A percentile compares a stretch with the other conserved stretches of the same genome.
Conservation (phyloP, 164 flowering plant genomes). For the Piper betle region DNA sequence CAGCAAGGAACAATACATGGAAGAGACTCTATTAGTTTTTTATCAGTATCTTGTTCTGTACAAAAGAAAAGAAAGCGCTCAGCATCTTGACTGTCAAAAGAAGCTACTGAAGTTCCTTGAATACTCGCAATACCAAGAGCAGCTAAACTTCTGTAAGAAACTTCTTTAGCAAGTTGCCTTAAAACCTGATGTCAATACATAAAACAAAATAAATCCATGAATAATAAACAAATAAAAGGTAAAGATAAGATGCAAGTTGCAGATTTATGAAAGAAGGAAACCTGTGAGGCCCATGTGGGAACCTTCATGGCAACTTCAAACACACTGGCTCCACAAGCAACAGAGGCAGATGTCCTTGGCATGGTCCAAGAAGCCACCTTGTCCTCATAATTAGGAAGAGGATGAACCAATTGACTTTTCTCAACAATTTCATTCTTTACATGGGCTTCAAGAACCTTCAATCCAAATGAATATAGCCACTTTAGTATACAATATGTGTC, state of each 20-base stretch:
- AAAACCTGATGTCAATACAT: constrained; percentile 42
- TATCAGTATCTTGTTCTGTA: constrained; percentile 23
- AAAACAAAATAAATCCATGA: background rate
- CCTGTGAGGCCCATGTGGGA: constrained; percentile 95
- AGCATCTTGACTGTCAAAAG: constrained; percentile 89
- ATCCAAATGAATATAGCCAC: background rate
- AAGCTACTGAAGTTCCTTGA: constrained; percentile 87
- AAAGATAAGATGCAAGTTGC: background rate
- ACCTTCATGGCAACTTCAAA: constrained; percentile 84
- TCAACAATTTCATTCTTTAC: constrained; percentile 75
- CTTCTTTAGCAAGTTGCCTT: constrained; percentile 89
- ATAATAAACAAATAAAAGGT: background rate
- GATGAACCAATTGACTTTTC: constrained; percentile 62
- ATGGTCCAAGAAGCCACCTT: constrained; percentile 30
- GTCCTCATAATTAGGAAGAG: constrained; percentile 37
- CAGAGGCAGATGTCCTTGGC: constrained; percentile 66
- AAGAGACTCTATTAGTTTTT: constrained; percentile 6
- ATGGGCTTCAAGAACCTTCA: constrained; percentile 71
- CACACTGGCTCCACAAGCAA: constrained; percentile 82
- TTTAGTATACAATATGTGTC: too few species aligned
- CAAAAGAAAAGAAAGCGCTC: constrained; percentile 81
- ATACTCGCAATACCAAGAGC: constrained; percentile 87
- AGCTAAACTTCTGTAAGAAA: constrained; percentile 71
- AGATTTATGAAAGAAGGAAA: constrained; percentile 9
- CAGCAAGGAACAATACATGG: constrained; percentile 40